Conservation (phyloP, 2,329 filamentous ascomycete genomes). For the Tolypocladium pustulatum region DNA sequence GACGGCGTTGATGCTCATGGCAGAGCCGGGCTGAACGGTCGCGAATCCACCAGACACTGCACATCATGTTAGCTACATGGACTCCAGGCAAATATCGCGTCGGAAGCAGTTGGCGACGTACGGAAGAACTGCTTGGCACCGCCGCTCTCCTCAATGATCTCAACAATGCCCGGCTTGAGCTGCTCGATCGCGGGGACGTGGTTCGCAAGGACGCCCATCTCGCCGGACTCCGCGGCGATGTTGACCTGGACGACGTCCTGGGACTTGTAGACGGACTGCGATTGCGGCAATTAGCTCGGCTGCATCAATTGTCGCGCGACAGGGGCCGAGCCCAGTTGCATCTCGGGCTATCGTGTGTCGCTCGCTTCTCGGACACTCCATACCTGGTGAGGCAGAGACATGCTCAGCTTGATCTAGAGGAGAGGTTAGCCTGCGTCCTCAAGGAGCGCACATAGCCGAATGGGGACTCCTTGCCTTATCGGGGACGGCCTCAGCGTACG, state of each 20-base stretch:
- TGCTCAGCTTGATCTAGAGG: slow-evolving; percentile 82
- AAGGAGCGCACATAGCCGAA: slow-evolving; percentile 8
- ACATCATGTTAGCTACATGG: slow-evolving; percentile 5
- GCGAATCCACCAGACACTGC: slow-evolving; percentile 94
- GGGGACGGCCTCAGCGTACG: slow-evolving; percentile 78
- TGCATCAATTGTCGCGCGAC: slow-evolving; percentile 10
- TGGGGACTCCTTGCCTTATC: slow-evolving; percentile 54
- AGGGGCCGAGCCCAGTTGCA: slow-evolving; percentile 15
- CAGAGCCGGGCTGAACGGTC: slow-evolving; percentile 88
- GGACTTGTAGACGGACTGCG: slow-evolving; percentile 59
- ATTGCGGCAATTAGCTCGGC: slow-evolving; percentile 40
- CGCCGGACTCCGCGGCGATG: slow-evolving; percentile 92
- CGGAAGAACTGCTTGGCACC: slow-evolving; percentile 95
- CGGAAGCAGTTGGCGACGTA: slow-evolving; percentile 39
- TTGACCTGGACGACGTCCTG: slow-evolving; percentile 87
- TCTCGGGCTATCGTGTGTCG: slow-evolving; percentile 12
- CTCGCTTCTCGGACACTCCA: slow-evolving; percentile 23
- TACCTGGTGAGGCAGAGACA: slow-evolving; percentile 98
- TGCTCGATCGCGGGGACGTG: slow-evolving; percentile 99
- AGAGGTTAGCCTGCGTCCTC: slow-evolving; percentile 12
- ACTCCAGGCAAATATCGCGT: neutral
- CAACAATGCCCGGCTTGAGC: slow-evolving; percentile 90
- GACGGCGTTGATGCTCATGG: slow-evolving; percentile 95
- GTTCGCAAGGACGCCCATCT: slow-evolving; percentile 99
- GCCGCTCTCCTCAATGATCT: slow-evolving; percentile 89